These are phyloP conservation scores for Tetrapisispora taiwanensis DNA, from an alignment of 805 yeast genomes.

Conservation along the genomic window DNA sequence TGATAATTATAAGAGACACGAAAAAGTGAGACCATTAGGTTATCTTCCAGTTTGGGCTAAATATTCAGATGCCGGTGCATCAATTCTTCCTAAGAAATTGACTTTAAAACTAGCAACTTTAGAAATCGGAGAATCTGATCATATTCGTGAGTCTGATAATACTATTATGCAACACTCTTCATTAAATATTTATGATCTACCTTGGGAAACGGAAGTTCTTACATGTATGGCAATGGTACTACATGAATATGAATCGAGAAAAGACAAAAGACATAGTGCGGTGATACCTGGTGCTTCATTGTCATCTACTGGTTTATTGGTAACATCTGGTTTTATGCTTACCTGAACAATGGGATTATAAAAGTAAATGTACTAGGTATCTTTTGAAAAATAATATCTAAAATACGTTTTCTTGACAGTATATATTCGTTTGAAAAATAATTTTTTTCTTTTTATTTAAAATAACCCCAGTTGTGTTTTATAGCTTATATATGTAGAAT, in stretches of 20 bases:
- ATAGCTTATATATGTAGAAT: too few relatives aligned
- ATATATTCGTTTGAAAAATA: too few relatives aligned
- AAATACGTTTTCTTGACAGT: too few relatives aligned
- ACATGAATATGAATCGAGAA: conserved; percentile 26
- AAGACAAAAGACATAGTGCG: conserved; percentile 19
- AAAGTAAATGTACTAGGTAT: too few relatives aligned
- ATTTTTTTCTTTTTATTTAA: too few relatives aligned
- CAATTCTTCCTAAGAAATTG: conserved; percentile 22
- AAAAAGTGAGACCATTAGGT: conserved; percentile 13
- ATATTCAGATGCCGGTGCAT: conserved; percentile 20
- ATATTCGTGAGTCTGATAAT: background rate
- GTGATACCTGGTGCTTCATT: background rate
- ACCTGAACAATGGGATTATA: background rate
- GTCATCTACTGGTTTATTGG: background rate
- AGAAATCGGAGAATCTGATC: conserved; percentile 14
- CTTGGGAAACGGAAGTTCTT: conserved; percentile 22
- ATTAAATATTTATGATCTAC: conserved; percentile 7
- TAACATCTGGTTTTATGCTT: background rate
- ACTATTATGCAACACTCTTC: background rate
- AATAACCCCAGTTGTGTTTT: too few relatives aligned
- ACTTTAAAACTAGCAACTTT: conserved; percentile 18
- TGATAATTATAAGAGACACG: conserved; percentile 5
- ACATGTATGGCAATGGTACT: conserved; percentile 28
- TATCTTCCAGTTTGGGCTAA: conserved; percentile 24
- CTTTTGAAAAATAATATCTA: too few relatives aligned